These are phyloP conservation scores for Cryptococcus floricola DNA, from an alignment of 1,284 basidiomycete genomes.

Conservation along the genomic window DNA sequence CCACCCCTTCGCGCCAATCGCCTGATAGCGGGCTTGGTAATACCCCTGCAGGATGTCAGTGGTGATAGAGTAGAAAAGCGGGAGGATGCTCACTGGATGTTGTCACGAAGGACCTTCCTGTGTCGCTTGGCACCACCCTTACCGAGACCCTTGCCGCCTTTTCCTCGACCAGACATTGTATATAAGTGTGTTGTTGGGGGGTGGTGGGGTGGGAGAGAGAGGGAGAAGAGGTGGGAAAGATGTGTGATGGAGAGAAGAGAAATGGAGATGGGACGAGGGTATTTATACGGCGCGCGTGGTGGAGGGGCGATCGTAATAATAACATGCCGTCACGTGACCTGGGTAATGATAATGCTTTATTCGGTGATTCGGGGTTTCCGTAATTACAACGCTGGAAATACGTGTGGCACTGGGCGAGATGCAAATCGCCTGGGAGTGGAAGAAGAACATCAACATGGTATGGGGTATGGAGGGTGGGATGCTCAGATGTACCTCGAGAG, in stretches of 20 bases:
- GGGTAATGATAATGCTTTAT: too few relatives aligned
- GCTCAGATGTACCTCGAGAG: too few relatives aligned
- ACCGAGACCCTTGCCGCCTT: conserved; percentile 60
- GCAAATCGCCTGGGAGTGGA: too few relatives aligned
- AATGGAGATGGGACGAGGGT: background rate
- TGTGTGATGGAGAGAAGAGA: background rate
- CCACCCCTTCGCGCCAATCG: conserved; percentile 89
- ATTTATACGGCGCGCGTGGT: background rate
- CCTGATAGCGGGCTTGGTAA: conserved; percentile 85
- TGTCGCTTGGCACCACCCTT: conserved; percentile 85
- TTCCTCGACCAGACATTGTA: conserved; percentile 71
- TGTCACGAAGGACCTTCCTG: conserved; percentile 74
- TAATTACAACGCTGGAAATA: too few relatives aligned
- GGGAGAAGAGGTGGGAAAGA: background rate
- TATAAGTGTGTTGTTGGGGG: conserved; percentile 8
- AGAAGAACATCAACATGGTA: too few relatives aligned
- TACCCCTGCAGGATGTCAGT: conserved; percentile 47
- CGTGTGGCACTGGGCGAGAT: too few relatives aligned
- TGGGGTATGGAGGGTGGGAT: too few relatives aligned
- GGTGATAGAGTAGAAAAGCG: background rate
- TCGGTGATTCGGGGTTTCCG: too few relatives aligned
- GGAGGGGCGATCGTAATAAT: too few relatives aligned
- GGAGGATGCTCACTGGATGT: conserved; percentile 57
- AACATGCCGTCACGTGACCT: too few relatives aligned
- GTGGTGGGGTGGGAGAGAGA: conserved; percentile 2